Evolutionary conservation across 2,329 filamentous ascomycete genomes (phyloP), one percentile per base, ranked within the genome.

Genomic region (Penicillium frequentans): DNA sequence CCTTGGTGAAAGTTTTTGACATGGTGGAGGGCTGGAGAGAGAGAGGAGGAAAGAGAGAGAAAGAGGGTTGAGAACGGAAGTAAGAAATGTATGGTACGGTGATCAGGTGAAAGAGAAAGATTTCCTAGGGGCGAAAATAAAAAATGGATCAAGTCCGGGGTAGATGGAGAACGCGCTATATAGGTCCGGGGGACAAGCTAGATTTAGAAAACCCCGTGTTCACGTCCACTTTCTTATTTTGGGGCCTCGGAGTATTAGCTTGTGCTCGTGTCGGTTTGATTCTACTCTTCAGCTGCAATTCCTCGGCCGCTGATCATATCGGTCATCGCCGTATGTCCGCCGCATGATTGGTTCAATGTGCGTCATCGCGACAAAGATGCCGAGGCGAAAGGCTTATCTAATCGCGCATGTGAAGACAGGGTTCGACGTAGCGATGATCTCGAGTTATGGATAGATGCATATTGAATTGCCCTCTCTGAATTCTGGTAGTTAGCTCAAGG

Each of bases 1-100:
- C 84, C 64, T 87, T 83, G 54, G 88, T 89, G 75, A 96, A 97
- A 29, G 85, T 89, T 79, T 95, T 90, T 50, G 93, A 90, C 95
- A 99, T 99, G 69, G 57, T 83, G 49, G 24, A 39, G 44, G 43
- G 9, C 55, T 49, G 49, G 55, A 48, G 31, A 39, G 33, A 26
- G 26, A 47, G 23, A 54, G 39, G 50, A 46, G 24, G 19, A 19
- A 19, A 23, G 21, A 27, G 42, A 21, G 16, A 50, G 21, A 35
- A 27, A 35, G 44, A 46, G 33, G 45, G 52, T 33, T 19, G 49
- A 46, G 47, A 56, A 31, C 26, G 26, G 37, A 39, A 23, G 26
- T 23, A 45, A 57, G 55, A 50, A 57, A 60, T 33, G 26, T 24
- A 24, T 37, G 23, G 24, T 50, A 57, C 55, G 57, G 39, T 52